Evolutionary conservation across 345 rosid species (phyloP).

Genomic region (Laguncularia racemosa): DNA sequence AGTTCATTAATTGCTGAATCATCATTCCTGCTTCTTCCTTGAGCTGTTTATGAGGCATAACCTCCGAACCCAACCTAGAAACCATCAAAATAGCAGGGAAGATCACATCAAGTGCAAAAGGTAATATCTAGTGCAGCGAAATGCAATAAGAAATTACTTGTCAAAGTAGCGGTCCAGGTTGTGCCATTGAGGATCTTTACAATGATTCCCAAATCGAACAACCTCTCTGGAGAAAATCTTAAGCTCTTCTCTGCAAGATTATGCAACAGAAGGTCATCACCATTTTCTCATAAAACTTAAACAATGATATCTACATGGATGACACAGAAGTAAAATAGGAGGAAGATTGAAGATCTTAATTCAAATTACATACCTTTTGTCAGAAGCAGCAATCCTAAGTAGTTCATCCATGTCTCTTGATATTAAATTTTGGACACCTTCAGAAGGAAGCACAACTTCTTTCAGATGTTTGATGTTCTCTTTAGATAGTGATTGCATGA

Average conservation of each 20-base stretch:
- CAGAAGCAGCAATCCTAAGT: constrained; percentile 70
- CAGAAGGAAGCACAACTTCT: constrained; percentile 81
- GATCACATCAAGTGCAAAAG: constrained; percentile 14
- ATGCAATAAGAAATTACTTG: constrained; percentile 37
- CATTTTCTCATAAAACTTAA: not conserved
- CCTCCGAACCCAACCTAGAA: constrained; percentile 77
- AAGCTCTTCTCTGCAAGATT: constrained; percentile 70
- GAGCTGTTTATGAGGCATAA: constrained; percentile 56
- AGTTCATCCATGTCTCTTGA: constrained; percentile 82
- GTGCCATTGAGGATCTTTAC: constrained; percentile 99
- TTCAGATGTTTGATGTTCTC: constrained; percentile 64
- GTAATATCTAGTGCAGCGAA: constrained; percentile 7
- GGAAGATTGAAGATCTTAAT: not conserved
- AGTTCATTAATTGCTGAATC: constrained; percentile 66
- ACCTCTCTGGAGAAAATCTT: constrained; percentile 88
- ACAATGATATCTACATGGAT: not conserved
- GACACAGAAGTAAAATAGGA: not conserved
- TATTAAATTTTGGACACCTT: constrained; percentile 77
- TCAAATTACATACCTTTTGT: constrained; percentile 61
- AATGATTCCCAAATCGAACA: constrained; percentile 95
- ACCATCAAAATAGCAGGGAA: constrained; percentile 13
- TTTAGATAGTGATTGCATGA: constrained; percentile 81
- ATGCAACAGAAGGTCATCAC: not conserved
- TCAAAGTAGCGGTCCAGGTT: constrained; percentile 87
- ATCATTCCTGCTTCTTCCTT: constrained; percentile 70